A percentile compares a stretch with the other conserved stretches of the same genome.
Evolutionary conservation across 768 basidiomycete genomes (phyloP).

Genomic region (Naematelia encephala): DNA sequence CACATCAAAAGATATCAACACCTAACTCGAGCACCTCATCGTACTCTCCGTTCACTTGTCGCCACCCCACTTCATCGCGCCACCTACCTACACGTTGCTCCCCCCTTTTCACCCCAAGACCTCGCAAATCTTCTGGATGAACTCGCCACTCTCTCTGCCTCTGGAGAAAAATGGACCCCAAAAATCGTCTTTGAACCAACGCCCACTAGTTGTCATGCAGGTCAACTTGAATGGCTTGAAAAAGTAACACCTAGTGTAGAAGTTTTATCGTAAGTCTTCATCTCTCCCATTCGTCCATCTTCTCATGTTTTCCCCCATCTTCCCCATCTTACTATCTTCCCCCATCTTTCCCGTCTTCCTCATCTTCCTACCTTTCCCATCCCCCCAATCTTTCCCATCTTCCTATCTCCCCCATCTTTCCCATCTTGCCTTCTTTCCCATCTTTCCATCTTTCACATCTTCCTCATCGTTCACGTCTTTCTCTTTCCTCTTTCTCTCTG

Average conservation of each 20-base stretch:
- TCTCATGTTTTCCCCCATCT: not conserved
- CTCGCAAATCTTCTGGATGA: constrained; percentile 19
- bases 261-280: constrained; percentile 38
- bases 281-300: not conserved
- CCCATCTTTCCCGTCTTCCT: not conserved
- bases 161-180: constrained; percentile 22
- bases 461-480: not conserved
- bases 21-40: constrained; percentile 20
- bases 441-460: not conserved
- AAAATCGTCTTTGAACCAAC: constrained; percentile 44
- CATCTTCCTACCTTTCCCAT: not conserved
- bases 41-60: constrained; percentile 19
- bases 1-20: constrained; percentile 25
- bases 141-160: not conserved
- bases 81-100: constrained; percentile 36
- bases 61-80: constrained; percentile 23
- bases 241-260: constrained; percentile 13
- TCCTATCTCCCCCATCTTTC: not conserved
- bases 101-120: constrained; percentile 31
- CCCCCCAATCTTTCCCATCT: not conserved
- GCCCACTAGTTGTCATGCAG: constrained; percentile 32
- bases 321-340: not conserved
- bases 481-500: not conserved
- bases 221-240: constrained; percentile 35
- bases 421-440: not conserved